Conservation (phyloP, 768 basidiomycete genomes). For the Coprinopsis sp. region DNA sequence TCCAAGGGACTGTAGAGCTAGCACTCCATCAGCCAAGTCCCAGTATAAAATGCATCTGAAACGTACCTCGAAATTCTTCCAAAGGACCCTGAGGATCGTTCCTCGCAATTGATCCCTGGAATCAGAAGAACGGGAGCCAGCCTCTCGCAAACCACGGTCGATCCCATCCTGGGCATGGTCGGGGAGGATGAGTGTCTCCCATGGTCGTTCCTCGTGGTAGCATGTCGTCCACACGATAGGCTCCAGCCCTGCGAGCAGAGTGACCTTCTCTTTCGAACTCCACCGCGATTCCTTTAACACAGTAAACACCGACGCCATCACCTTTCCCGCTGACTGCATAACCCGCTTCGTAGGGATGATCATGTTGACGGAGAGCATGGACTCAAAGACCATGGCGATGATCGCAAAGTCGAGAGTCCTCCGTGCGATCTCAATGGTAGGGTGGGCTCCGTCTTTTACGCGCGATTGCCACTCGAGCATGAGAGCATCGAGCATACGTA, state of each 20-base stretch:
- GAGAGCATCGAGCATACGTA: slow-evolving; percentile 56
- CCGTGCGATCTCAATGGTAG: slow-evolving; percentile 61
- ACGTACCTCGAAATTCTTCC: slow-evolving; percentile 47
- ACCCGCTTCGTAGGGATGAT: slow-evolving; percentile 53
- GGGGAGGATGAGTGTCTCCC: slow-evolving; percentile 26
- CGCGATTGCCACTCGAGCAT: slow-evolving; percentile 41
- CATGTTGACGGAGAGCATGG: slow-evolving; percentile 60
- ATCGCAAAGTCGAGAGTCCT: slow-evolving; percentile 67
- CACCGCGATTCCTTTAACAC: slow-evolving; percentile 44
- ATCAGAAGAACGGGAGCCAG: not conserved
- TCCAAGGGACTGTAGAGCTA: not conserved
- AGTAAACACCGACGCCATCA: slow-evolving; percentile 32
- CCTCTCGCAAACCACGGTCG: not conserved
- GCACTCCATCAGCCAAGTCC: not conserved
- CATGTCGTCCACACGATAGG: slow-evolving; percentile 46
- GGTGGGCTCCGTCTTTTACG: slow-evolving; percentile 28
- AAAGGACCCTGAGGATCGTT: not conserved
- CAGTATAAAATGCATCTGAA: not conserved
- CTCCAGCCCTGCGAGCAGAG: slow-evolving; percentile 63
- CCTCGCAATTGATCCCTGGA: not conserved
- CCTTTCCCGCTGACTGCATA: slow-evolving; percentile 58
- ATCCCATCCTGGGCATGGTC: slow-evolving; percentile 6
- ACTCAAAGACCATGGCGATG: slow-evolving; percentile 64
- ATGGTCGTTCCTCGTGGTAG: slow-evolving; percentile 23
- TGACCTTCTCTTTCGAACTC: slow-evolving; percentile 57